These are phyloP conservation scores for Cordia subcordata DNA, from an alignment of 257 asterid species.

Conservation along the genomic window DNA sequence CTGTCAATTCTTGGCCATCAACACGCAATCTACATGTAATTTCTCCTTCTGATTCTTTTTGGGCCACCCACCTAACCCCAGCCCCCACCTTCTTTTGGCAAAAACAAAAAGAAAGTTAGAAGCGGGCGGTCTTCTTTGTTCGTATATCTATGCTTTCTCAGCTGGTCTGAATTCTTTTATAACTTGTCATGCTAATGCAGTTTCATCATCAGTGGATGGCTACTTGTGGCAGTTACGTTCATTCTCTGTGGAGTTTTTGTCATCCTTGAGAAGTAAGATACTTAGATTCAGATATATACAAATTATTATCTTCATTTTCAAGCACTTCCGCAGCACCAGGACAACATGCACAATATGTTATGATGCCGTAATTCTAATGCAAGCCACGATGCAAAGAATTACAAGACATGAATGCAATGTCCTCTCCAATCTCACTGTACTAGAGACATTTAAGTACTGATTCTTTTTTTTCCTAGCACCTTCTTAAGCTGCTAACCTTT, in stretches of 20 bases:
- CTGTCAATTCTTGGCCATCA: slow-evolving; percentile 78
- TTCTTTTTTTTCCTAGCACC: too few relatives aligned
- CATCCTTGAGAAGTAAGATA: slow-evolving; percentile 71
- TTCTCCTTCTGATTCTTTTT: slow-evolving; percentile 3
- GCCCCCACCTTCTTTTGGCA: neutral
- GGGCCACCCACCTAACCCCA: neutral
- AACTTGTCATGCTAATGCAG: slow-evolving; percentile 35
- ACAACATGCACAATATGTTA: too few relatives aligned
- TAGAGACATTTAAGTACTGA: too few relatives aligned
- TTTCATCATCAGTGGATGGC: slow-evolving; percentile 90
- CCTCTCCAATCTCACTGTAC: too few relatives aligned
- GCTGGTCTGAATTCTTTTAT: slow-evolving; percentile 12
- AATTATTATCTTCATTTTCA: too few relatives aligned
- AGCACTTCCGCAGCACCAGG: too few relatives aligned
- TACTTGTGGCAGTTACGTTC: slow-evolving; percentile 79
- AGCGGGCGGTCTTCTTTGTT: neutral
- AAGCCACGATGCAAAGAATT: too few relatives aligned
- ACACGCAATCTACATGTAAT: slow-evolving; percentile 73
- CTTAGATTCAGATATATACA: slow-evolving; percentile 2
- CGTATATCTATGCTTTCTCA: neutral
- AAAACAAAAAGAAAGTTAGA: neutral
- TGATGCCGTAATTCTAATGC: too few relatives aligned
- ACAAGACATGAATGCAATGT: too few relatives aligned
- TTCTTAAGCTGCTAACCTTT: too few relatives aligned
- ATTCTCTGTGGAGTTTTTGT: slow-evolving; percentile 80